Conservation (phyloP, 371 early-diverging fungal genomes). For the Dichotomocladium elegans region DNA sequence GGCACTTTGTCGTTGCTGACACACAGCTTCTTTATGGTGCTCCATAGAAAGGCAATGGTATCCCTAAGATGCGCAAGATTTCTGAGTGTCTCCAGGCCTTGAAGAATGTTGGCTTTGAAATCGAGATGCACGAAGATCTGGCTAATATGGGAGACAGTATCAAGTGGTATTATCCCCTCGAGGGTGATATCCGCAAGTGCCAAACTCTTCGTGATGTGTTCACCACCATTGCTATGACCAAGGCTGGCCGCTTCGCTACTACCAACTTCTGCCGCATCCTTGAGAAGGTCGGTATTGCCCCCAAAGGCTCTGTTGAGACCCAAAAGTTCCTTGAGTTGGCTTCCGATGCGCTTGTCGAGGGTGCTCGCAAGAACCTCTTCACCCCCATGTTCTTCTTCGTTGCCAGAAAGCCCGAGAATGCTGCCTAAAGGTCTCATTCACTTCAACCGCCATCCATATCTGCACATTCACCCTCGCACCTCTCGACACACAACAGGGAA, state of each 20-base stretch:
- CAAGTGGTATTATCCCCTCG: constrained; percentile 83
- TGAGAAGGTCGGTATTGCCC: constrained; percentile 79
- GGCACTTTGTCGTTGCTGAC: not conserved
- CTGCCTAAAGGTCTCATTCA: not conserved
- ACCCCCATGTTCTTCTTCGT: constrained; percentile 95
- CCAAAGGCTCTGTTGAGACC: constrained; percentile 79
- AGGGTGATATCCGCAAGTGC: constrained; percentile 55
- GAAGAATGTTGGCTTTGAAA: constrained; percentile 82
- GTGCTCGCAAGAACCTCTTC: constrained; percentile 74
- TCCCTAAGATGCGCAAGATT: constrained; percentile 78
- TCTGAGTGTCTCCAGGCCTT: constrained; percentile 70
- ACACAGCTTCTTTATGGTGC: not conserved
- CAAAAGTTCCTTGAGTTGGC: constrained; percentile 76
- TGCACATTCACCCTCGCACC: no score
- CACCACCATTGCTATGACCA: constrained; percentile 51
- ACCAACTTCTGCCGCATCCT: constrained; percentile 64
- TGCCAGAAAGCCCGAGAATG: constrained; percentile 72
- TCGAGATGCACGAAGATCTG: constrained; percentile 66
- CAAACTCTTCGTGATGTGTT: constrained; percentile 59
- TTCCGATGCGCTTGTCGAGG: constrained; percentile 75
- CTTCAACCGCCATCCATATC: not conserved
- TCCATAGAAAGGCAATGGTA: constrained; percentile 67
- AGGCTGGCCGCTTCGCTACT: constrained; percentile 57
- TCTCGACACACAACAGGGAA: no score
- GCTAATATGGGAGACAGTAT: constrained; percentile 62